These are phyloP conservation scores for Vigna hirtella DNA, from an alignment of 306 rosid genomes.

Conservation along the genomic window DNA sequence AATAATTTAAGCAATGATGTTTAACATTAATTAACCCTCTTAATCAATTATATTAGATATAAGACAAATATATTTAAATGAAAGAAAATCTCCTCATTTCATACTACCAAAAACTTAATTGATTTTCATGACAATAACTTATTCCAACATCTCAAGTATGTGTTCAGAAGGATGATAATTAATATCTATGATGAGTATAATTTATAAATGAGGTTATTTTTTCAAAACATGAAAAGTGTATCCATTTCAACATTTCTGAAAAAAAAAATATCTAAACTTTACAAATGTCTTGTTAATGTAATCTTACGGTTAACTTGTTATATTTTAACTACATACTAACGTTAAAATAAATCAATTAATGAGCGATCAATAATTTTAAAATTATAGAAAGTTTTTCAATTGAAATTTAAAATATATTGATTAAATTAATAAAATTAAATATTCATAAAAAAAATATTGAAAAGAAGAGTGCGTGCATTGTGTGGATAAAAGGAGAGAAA, in stretches of 20 bases:
- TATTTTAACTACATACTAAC: background rate
- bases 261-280: background rate
- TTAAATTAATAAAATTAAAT: background rate
- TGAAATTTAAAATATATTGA: background rate
- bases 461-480: background rate
- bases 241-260: background rate
- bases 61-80: background rate
- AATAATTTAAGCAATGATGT: no score
- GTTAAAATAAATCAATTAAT: background rate
- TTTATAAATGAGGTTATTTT: background rate
- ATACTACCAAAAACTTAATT: background rate
- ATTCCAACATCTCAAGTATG: background rate
- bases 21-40: no score
- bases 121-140: background rate
- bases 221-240: background rate
- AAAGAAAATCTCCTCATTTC: background rate
- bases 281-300: background rate
- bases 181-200: background rate
- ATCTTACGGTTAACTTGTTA: background rate
- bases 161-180: background rate
- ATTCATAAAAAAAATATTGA: background rate
- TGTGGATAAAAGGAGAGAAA: background rate
- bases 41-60: no score
- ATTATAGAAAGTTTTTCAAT: background rate
- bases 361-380: background rate